phyloP scores from a whole-genome alignment of 441 rosid species.

The Populus trichocarpa region DNA sequence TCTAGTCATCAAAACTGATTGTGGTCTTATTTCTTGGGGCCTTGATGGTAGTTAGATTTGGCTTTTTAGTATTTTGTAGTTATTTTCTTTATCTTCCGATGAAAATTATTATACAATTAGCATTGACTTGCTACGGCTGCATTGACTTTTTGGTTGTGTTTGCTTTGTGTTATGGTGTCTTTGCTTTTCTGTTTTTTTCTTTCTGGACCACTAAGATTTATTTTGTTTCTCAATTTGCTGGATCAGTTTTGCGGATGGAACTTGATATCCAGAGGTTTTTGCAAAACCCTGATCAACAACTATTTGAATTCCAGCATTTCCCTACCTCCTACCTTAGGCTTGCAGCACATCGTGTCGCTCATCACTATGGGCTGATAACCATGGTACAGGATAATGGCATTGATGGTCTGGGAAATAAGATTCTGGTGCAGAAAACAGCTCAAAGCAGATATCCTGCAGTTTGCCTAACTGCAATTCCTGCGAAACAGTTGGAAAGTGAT shows the following conservation, averaged over 20 bases:
- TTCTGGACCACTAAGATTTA: background rate
- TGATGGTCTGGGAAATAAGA: slow-evolving; percentile 66
- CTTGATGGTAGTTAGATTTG: background rate
- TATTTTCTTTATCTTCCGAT: background rate
- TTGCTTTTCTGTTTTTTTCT: background rate
- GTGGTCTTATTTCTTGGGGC: background rate
- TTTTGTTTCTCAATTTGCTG: slow-evolving; percentile 5
- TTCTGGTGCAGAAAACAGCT: slow-evolving; percentile 55
- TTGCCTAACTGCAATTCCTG: slow-evolving; percentile 63
- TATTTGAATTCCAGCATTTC: slow-evolving; percentile 85
- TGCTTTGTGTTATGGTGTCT: background rate
- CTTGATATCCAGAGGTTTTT: slow-evolving; percentile 82
- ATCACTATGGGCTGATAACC: slow-evolving; percentile 86
- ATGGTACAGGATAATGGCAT: slow-evolving; percentile 63
- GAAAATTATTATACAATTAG: background rate
- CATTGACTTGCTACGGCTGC: background rate
- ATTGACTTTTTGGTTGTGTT: background rate
- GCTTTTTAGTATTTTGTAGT: background rate
- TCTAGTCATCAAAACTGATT: background rate
- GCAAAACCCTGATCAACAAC: slow-evolving; percentile 71
- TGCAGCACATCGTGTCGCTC: slow-evolving; percentile 95
- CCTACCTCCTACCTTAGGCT: slow-evolving; percentile 95
- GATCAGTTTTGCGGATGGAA: slow-evolving; percentile 87
- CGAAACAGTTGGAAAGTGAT: slow-evolving; percentile 58
- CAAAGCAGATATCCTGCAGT: slow-evolving; percentile 67